Evolutionary conservation across 2,329 filamentous ascomycete species (phyloP), one percentile per base, ranked within the genome.

Genomic region (Trichoderma harzianum): DNA sequence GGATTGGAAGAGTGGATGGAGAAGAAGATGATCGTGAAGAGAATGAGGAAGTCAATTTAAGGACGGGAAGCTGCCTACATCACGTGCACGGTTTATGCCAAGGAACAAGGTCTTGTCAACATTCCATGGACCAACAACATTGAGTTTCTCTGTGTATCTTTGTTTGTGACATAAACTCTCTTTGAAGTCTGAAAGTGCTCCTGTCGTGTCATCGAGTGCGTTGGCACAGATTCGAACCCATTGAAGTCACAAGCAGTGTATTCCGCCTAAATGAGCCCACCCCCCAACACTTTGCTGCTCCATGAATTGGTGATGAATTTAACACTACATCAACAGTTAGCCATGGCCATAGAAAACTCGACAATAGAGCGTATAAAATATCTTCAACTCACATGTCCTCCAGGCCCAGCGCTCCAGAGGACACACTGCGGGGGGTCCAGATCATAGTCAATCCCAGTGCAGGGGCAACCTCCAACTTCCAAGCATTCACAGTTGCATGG

Each of bases 401-500:
- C 60, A 63, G 36, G 60, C 39, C 43, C 18, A 32, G 68, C 58
- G 5, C 14, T 58, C 62, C 62, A 71, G 1, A 34, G 11, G n/a
- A 71, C 5, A 24, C 62, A 71, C 16, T 32, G 12, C 28, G 43
- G 43, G 8, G 47, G 30, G 30, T 39, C 1, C 16, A 24, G 14
- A 26, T 32, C 16, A 16, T 60, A 60, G 47, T 60, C 3, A n/a
- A 58, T 68, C 26, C 47, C 62, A 47, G 69, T 71, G 36, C 69
- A 71, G 34, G 62, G 69, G 34, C 69, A 67, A 2, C 34, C 51
- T 26, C 69, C 62, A 14, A 14, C 2, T 34, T 67, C 8, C 12
- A 71, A 32, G 8, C 69, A 71, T 18, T 39, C 62, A 26, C 62
- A 71, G 26, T 71, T 67, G 51, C 62, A 71, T 7, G 24, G 24